Evolutionary conservation across 352 stramenopile genomes (phyloP), one percentile per base, ranked within the genome.

Genomic region (Blastocystis hominis): DNA sequence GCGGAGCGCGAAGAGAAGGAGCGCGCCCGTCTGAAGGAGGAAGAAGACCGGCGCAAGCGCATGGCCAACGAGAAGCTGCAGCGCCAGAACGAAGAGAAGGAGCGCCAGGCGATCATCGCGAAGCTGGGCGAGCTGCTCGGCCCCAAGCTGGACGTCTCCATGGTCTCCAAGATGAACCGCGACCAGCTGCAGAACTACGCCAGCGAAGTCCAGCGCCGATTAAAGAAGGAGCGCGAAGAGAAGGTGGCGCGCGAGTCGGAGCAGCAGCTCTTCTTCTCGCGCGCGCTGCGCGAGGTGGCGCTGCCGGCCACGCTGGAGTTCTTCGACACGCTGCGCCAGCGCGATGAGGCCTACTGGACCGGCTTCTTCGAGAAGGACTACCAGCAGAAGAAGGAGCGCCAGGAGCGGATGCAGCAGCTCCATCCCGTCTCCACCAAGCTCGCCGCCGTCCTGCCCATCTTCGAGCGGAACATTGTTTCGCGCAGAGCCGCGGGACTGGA

Each of bases 261-360:
- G 42, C 36, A 55, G 36, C 64, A 76, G 38, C 64, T 76, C 0
- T 76, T 56, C 47, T 40, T 76, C 3, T 15, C 20, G 20, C 64
- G 64, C 30, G 64, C 64, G 42, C 64, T 76, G 64, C 64, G 64
- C n/a, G 64, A 76, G 38, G 64, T 42, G 20, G 64, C 47, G 64
- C 64, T 76, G 30, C 38, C 64, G 5, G 17, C 36, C 3, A 50
- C 42, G 0, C 17, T 56, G 47, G 64, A 5, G 4, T 55, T 76
- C 36, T 76, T 76, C 38, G 38, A 9, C 3, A 30, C 20, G 34
- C 42, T n/a, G 64, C 64, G 24, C 47, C 13, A 50, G 30, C 17
- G 24, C 36, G 36, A 40, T 17, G 38, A 56, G 30, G 38, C 2
- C 9, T 76, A 76, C 38, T 76, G 64, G 64, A 55, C 4, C 13